Conservation (phyloP, 306 rosid genomes). For the Rosa persica region DNA sequence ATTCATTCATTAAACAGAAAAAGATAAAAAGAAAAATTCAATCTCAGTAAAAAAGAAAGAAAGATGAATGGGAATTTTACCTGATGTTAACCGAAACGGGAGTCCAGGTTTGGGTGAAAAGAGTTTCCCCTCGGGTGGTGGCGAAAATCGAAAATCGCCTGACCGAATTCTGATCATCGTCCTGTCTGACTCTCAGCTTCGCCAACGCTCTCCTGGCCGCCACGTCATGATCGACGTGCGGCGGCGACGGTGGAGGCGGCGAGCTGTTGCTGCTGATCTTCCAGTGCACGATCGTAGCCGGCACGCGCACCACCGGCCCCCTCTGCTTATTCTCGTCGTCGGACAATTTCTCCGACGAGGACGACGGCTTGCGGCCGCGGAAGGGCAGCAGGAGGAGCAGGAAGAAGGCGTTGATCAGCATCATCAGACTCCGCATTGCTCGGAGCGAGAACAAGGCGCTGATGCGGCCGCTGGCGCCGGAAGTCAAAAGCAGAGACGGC, state of each 20-base stretch:
- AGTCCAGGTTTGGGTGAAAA: slow-evolving; percentile 84
- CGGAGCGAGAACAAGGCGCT: slow-evolving; percentile 54
- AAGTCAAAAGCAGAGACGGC: slow-evolving; percentile 45
- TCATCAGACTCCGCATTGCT: slow-evolving; percentile 51
- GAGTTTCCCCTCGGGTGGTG: slow-evolving; percentile 57
- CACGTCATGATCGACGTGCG: slow-evolving; percentile 46
- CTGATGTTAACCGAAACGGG: slow-evolving; percentile 53
- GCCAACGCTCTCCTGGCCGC: slow-evolving; percentile 70
- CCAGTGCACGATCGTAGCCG: slow-evolving; percentile 55
- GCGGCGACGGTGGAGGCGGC: slow-evolving; percentile 15
- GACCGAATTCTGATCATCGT: slow-evolving; percentile 33
- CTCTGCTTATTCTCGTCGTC: slow-evolving; percentile 33
- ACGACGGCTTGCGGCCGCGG: slow-evolving; percentile 45
- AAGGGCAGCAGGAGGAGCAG: slow-evolving; percentile 62
- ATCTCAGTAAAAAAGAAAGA: neutral
- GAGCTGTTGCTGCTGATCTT: slow-evolving; percentile 25
- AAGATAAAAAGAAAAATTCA: neutral
- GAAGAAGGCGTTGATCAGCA: slow-evolving; percentile 49
- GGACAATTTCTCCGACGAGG: slow-evolving; percentile 25
- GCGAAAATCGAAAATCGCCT: slow-evolving; percentile 56
- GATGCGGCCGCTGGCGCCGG: slow-evolving; percentile 72
- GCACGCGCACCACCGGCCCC: slow-evolving; percentile 50
- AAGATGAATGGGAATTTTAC: slow-evolving; percentile 24
- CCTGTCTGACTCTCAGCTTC: slow-evolving; percentile 53
- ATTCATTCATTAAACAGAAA: neutral